Base-by-base conservation (phyloP, 768 basidiomycete species). In the Leccinum imitatum region DNA sequence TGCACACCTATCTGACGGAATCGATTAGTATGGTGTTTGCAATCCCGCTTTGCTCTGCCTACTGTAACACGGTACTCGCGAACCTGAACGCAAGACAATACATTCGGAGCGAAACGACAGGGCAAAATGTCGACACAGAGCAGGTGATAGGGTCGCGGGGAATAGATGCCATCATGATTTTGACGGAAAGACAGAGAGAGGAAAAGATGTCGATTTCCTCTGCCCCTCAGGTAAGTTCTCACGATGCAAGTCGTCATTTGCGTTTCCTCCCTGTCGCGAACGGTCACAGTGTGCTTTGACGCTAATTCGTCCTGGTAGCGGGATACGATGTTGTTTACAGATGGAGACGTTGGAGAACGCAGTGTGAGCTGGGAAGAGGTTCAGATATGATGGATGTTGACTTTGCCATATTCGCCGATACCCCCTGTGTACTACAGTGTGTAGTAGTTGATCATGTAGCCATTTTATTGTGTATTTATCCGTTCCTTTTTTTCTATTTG, bases 51-150 rank as follows among this genome's bases (percentile, higher is more conserved):
- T 47, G 56, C 25, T 39, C 59, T 31, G 1, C 62, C 13, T 68
- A 67, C 37, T 57, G 50, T n/a, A 67, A 67, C 44, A 59, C 63
- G 1, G 14, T 68, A 10, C 66, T 68, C 9, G 63, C 63, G 27
- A 59, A 65, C 53, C 21, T 67, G 53, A 65, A 67, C 3, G 57
- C 35, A 0, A 59, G 66, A 50, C 4, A 5, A 0, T 65, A 67
- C 10, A 8, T 65, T 11, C 57, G 57, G 1, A 59, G 33, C 27
- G 54, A 37, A 41, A 3, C 17, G 13, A 17, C 17, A 5, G 5
- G 25, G 17, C 50, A 27, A 2, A 8, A 27, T 27, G 7, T 30
- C 50, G 25, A 50, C 13, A 27, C 27, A 27, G 50, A 50, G 50
- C 50, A 50, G 9, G 27, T 11, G 23, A 4, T n/a, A n/a, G 27